Evolutionary conservation across 768 basidiomycete species (phyloP).

Genomic region (Hypholoma sublateritium): DNA sequence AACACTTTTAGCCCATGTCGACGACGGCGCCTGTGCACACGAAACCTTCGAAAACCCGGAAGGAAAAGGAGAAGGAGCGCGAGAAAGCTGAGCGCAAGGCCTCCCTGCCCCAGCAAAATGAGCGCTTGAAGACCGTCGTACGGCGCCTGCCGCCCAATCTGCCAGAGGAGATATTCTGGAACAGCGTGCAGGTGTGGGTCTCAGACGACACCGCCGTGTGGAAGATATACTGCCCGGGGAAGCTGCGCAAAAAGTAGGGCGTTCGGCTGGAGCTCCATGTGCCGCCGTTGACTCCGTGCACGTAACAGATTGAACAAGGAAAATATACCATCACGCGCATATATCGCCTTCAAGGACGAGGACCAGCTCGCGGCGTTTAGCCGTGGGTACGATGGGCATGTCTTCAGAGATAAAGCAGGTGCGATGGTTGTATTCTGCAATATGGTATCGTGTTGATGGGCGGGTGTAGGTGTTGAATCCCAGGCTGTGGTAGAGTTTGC

Average conservation of each 20-base stretch:
- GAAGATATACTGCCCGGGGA: constrained; percentile 69
- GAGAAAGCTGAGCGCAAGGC: constrained; percentile 30
- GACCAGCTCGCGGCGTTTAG: constrained; percentile 75
- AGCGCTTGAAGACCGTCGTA: constrained; percentile 84
- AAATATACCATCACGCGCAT: constrained; percentile 84
- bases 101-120: constrained; percentile 34
- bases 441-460: constrained; percentile 3
- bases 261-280: neutral
- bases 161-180: constrained; percentile 93
- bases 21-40: constrained; percentile 22
- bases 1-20: constrained; percentile 11
- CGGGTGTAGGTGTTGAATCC: constrained; percentile 75
- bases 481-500: constrained; percentile 93
- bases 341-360: constrained; percentile 83
- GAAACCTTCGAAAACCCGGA: constrained; percentile 33
- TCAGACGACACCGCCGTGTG: constrained; percentile 67
- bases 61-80: constrained; percentile 35
- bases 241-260: constrained; percentile 62
- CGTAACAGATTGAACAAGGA: constrained; percentile 75
- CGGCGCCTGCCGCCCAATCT: constrained; percentile 89
- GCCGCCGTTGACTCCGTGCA: constrained; percentile 6
- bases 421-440: neutral
- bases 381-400: constrained; percentile 85
- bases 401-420: constrained; percentile 93
- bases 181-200: constrained; percentile 84